Percentiles rank a stretch among this genome's conserved stretches.
phyloP scores from a whole-genome alignment of 192 early-diverging fungal genomes.

The Umbelopsis sp. region DNA sequence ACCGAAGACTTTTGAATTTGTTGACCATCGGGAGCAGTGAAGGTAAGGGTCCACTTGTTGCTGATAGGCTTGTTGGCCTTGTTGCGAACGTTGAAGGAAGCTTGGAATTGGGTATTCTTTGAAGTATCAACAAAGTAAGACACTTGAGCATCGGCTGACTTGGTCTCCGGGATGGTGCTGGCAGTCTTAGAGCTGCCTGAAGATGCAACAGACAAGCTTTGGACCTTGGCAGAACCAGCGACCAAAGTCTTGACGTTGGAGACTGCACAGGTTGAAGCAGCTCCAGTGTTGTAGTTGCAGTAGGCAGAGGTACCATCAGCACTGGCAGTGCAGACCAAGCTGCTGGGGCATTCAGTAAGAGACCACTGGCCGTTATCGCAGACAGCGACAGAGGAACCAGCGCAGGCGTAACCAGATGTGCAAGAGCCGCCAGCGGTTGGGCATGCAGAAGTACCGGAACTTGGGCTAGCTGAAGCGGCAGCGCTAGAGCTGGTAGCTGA shows the following conservation, averaged over 20 bases:
- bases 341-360: slow-evolving; percentile 38
- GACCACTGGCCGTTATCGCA: slow-evolving; percentile 51
- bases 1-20: not conserved
- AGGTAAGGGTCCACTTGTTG: slow-evolving; percentile 2
- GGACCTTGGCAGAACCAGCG: not conserved
- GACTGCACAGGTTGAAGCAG: slow-evolving; percentile 23
- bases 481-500: slow-evolving; percentile 10
- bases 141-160: slow-evolving; percentile 2
- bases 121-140: slow-evolving; percentile 6
- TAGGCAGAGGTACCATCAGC: slow-evolving; percentile 47
- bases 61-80: not conserved
- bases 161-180: not conserved
- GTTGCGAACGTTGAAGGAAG: slow-evolving; percentile 4
- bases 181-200: no score
- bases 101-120: slow-evolving; percentile 15
- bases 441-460: slow-evolving; percentile 22
- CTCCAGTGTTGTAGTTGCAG: slow-evolving; percentile 27
- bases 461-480: slow-evolving; percentile 22
- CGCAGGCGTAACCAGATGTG: slow-evolving; percentile 41
- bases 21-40: slow-evolving; percentile 2
- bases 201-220: not conserved
- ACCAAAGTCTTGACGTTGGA: not conserved
- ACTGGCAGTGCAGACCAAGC: slow-evolving; percentile 48
- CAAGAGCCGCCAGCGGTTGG: slow-evolving; percentile 48
- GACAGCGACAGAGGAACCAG: slow-evolving; percentile 46